Evolutionary conservation across 139 green algal species (phyloP).

Genomic region (Chlamydomonas sp.): DNA sequence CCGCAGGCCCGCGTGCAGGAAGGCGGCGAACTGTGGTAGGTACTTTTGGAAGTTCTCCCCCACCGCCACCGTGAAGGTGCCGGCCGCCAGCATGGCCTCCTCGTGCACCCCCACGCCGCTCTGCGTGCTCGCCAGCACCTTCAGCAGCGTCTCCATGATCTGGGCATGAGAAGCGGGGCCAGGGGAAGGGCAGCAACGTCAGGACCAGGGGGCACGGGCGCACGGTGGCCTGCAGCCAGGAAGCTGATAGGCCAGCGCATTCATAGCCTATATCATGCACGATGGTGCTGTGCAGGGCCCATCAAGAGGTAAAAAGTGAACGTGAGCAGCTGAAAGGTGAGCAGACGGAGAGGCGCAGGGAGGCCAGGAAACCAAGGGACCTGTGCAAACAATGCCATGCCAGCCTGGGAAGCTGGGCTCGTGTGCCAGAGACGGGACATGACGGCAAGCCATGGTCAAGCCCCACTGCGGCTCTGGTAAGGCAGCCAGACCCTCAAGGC

Average conservation of each 20-base stretch:
- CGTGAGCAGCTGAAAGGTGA: not conserved
- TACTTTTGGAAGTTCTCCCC: slow-evolving; percentile 93
- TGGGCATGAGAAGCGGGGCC: not conserved
- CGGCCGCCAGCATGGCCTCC: slow-evolving; percentile 95
- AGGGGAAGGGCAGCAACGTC: not conserved
- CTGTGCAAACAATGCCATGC: no score
- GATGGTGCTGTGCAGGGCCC: no score
- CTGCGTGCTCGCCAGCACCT: slow-evolving; percentile 54
- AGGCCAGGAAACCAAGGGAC: no score
- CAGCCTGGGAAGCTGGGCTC: no score
- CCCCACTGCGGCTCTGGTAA: not conserved
- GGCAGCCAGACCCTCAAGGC: no score
- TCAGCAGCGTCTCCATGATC: slow-evolving; percentile 83
- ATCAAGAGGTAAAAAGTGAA: not conserved
- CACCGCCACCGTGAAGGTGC: slow-evolving; percentile 84
- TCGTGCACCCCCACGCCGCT: slow-evolving; percentile 84
- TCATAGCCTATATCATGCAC: no score
- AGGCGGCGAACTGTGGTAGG: slow-evolving; percentile 86
- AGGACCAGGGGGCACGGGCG: not conserved
- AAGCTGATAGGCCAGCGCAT: no score
- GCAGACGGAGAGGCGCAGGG: no score
- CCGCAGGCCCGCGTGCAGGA: slow-evolving; percentile 86
- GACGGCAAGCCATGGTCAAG: no score
- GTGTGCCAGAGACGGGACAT: not conserved
- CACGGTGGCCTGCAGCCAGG: not conserved